These are phyloP conservation scores for Houttuynia cordata DNA, from an alignment of 164 flowering plant species.

Conservation along the genomic window DNA sequence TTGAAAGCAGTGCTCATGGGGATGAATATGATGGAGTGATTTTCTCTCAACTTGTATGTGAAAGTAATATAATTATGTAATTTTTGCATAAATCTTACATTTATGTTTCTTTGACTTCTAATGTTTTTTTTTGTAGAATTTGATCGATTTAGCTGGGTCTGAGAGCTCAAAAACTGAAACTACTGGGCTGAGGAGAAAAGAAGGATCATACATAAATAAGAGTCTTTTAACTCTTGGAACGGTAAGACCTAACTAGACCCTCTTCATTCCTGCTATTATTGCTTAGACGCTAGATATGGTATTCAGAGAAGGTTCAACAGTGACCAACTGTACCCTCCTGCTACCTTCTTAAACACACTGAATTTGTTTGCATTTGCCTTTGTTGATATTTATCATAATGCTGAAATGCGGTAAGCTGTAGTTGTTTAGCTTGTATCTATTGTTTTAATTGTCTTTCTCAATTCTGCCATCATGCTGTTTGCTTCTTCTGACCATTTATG, in stretches of 20 bases:
- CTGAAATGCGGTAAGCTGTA: too few species aligned
- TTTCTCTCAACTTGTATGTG: slow-evolving; percentile 91
- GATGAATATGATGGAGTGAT: slow-evolving; percentile 97
- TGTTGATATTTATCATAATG: too few species aligned
- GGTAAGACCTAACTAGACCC: slow-evolving; percentile 30
- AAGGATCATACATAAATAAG: slow-evolving; percentile 96
- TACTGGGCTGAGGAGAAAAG: slow-evolving; percentile 93
- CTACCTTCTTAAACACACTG: too few species aligned
- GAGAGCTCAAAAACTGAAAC: slow-evolving; percentile 99
- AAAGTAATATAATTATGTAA: background rate
- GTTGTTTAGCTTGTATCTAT: background rate
- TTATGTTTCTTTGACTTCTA: background rate
- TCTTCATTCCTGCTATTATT: slow-evolving; percentile 7
- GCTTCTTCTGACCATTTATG: slow-evolving; percentile 7
- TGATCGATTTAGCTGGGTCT: slow-evolving; percentile 98
- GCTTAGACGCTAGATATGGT: too few species aligned
- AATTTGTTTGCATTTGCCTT: too few species aligned
- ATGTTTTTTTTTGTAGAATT: slow-evolving; percentile 40
- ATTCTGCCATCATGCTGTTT: background rate
- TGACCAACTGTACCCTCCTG: too few species aligned
- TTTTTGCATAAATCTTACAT: too few species aligned
- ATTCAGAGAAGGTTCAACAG: too few species aligned
- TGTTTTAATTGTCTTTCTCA: too few species aligned
- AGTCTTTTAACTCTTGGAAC: slow-evolving; percentile 99
- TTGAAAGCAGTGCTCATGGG: slow-evolving; percentile 91